Evolutionary conservation across 208 protist species (phyloP), one percentile per base, ranked within the genome.

Genomic region (Plasmodiophora brassicae): DNA sequence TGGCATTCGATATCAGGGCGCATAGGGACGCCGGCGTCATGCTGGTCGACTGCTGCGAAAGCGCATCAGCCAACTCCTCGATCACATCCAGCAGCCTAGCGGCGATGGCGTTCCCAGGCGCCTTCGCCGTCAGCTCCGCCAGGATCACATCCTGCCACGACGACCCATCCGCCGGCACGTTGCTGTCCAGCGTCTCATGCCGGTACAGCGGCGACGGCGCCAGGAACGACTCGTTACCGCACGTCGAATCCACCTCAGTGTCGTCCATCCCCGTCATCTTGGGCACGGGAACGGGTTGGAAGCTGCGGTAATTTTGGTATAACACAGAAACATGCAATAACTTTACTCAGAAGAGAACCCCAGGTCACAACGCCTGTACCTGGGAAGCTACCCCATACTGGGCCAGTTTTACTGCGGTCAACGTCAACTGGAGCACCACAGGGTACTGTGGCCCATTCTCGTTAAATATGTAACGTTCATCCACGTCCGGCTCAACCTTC

Each of bases 71-170:
- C 41, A 78, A 38, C n/a, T 78, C 65, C 41, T 78, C 65, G 20
- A 78, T 78, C 32, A 8, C 5, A 32, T 78, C 65, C 5, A 78
- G 65, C 5, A 78, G 5, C 5, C 32, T 5, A 36, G 65, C 65
- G 14, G 65, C 65, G 20, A 5, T 38, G 14, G 65, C 10, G 65
- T 38, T 78, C 32, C 5, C n/a, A 44, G 65, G 5, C 5, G 65
- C 65, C n/a, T 78, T n/a, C 65, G 5, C n/a, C n/a, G 65, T 32
- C 5, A 78, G 65, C n/a, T 78, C 65, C 5, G 65, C 41, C n/a
- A 78, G n/a, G n/a, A 78, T 78, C 14, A 38, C n/a, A 38, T 78
- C 65, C n/a, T 78, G 65, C 65, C 65, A 78, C n/a, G 5, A 14
- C 5, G 5, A 36, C 5, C 10, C 14, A 38, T 32, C n/a, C 32